phyloP scores from a whole-genome alignment of 2,329 filamentous ascomycete genomes.

The Coniochaeta hoffmannii region DNA sequence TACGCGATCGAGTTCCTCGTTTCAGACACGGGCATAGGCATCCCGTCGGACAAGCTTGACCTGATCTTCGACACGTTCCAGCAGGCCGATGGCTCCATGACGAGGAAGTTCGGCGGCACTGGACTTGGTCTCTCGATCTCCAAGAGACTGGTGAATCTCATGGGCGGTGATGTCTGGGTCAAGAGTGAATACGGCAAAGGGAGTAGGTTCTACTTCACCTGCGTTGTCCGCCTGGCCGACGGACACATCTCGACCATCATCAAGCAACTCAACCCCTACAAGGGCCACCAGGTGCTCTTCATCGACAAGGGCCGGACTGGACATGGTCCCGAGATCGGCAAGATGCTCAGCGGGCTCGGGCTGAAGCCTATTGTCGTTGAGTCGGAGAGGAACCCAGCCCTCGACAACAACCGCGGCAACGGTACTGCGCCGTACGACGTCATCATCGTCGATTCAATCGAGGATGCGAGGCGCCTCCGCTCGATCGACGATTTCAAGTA shows the following conservation, averaged over 20 bases:
- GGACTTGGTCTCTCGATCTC: conserved; percentile 92
- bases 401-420: conserved; percentile 42
- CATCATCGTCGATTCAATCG: conserved; percentile 90
- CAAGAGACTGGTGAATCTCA: conserved; percentile 87
- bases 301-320: conserved; percentile 84
- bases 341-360: conserved; percentile 71
- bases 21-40: conserved; percentile 93
- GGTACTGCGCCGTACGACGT: conserved; percentile 71
- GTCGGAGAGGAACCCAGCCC: conserved; percentile 59
- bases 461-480: conserved; percentile 77
- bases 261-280: conserved; percentile 83
- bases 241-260: conserved; percentile 71
- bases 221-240: conserved; percentile 76
- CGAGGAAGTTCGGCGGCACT: conserved; percentile 90
- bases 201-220: conserved; percentile 95
- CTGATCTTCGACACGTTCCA: conserved; percentile 99
- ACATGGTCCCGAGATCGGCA: conserved; percentile 66
- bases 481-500: conserved; percentile 96
- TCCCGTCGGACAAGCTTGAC: conserved; percentile 89
- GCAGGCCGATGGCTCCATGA: conserved; percentile 95
- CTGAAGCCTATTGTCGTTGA: conserved; percentile 80
- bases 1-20: conserved; percentile 96
- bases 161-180: conserved; percentile 96
- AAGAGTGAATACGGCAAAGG: conserved; percentile 86
- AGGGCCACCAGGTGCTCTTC: conserved; percentile 85